A percentile compares a stretch with the other conserved stretches of the same genome.
Evolutionary conservation across 192 early-diverging fungal species (phyloP).

Genomic region (Cetraspora pellucida): DNA sequence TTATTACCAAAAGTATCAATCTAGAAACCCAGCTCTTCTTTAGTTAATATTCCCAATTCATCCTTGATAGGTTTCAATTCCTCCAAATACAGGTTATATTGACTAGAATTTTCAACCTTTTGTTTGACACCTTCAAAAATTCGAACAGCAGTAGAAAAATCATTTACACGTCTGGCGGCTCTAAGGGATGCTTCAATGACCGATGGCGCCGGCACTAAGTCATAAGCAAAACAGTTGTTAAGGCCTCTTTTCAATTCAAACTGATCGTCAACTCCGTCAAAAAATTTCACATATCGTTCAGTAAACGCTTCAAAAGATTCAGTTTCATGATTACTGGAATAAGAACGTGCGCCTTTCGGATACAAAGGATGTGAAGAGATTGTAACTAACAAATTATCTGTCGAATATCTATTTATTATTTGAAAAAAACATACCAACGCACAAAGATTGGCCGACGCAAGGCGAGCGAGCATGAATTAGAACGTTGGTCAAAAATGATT

Average conservation of each 20-base stretch:
- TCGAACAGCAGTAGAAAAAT: constrained; percentile 91
- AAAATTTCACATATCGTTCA: constrained; percentile 79
- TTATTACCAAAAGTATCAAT: no score
- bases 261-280: constrained; percentile 86
- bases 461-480: not conserved
- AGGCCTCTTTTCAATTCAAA: constrained; percentile 98
- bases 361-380: not conserved
- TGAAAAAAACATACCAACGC: not conserved
- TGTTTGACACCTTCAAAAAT: constrained; percentile 93
- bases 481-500: not conserved
- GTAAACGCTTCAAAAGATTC: constrained; percentile 80
- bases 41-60: constrained; percentile 87
- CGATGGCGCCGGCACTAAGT: constrained; percentile 89
- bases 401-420: not conserved
- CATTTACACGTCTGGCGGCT: constrained; percentile 91
- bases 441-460: not conserved
- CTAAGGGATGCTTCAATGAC: constrained; percentile 88
- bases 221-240: constrained; percentile 96
- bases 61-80: constrained; percentile 84
- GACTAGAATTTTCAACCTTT: constrained; percentile 80
- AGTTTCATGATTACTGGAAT: constrained; percentile 67
- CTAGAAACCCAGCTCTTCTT: constrained; percentile 61
- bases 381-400: not conserved
- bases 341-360: constrained; percentile 49
- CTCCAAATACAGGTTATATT: constrained; percentile 89